Conservation (phyloP, 2,329 filamentous ascomycete species). For the Beauveria sp. region DNA sequence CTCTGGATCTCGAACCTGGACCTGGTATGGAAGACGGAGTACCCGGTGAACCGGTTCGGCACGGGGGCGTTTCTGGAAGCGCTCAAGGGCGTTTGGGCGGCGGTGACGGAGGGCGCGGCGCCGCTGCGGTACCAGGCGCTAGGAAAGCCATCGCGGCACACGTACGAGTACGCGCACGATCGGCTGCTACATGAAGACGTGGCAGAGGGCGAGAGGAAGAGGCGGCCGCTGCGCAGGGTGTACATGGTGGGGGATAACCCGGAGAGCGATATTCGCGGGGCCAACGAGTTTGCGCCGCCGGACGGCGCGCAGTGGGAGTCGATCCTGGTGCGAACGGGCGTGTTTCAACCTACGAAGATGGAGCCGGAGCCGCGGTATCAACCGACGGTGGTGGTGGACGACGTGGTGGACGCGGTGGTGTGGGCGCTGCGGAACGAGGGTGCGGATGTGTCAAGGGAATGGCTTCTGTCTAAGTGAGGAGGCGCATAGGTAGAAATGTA, state of each 20-base stretch:
- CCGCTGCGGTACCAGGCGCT: conserved; percentile 57
- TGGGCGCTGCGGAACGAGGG: conserved; percentile 62
- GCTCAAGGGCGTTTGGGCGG: conserved; percentile 70
- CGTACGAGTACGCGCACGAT: conserved; percentile 76
- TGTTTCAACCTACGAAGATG: conserved; percentile 46
- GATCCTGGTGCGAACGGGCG: conserved; percentile 72
- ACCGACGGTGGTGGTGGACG: conserved; percentile 60
- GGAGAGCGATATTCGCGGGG: conserved; percentile 83
- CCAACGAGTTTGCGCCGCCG: conserved; percentile 64
- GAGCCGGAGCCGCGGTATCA: conserved; percentile 46
- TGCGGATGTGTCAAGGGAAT: conserved; percentile 26
- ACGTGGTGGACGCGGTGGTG: conserved; percentile 69
- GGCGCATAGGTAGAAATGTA: neutral
- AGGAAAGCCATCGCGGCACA: conserved; percentile 72
- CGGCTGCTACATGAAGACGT: conserved; percentile 48
- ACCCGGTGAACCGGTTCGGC: conserved; percentile 78
- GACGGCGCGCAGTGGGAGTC: conserved; percentile 68
- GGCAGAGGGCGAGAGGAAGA: conserved; percentile 25
- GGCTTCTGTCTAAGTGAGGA: conserved; percentile 17
- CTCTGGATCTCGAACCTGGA: conserved; percentile 90
- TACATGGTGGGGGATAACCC: conserved; percentile 95
- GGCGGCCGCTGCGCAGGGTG: conserved; percentile 63
- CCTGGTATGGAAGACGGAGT: conserved; percentile 78
- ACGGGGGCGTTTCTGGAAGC: conserved; percentile 87
- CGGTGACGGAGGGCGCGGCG: conserved; percentile 54